Evolutionary conservation across 78 protist species (phyloP).

Genomic region (Dictyostelium firmibasis): DNA sequence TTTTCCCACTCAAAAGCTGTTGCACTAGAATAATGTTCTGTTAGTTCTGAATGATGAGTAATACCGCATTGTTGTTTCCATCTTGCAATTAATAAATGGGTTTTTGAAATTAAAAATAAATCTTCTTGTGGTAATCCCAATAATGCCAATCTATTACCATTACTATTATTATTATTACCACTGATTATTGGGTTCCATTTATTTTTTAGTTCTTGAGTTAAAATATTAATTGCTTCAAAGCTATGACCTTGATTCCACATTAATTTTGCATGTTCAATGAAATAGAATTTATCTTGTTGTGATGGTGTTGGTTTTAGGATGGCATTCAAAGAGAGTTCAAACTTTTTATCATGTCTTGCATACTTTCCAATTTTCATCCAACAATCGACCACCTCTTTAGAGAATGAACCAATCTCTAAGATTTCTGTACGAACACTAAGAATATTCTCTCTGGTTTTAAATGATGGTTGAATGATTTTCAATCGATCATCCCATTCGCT

Average conservation of each 20-base stretch:
- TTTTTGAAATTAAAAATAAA: neutral
- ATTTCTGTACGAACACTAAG: constrained; percentile 57
- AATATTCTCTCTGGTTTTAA: constrained; percentile 70
- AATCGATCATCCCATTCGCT: constrained; percentile 61
- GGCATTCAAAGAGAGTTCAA: constrained; percentile 54
- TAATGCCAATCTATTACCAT: neutral
- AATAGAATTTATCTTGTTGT: neutral
- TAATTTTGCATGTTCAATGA: constrained; percentile 52
- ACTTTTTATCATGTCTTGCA: constrained; percentile 33
- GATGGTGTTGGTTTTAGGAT: constrained; percentile 8
- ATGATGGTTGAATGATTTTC: constrained; percentile 54
- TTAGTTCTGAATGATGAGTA: constrained; percentile 16
- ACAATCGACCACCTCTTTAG: neutral
- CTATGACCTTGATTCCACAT: neutral
- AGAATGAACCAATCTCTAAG: constrained; percentile 5
- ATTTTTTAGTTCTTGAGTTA: neutral
- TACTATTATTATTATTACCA: too few relatives aligned
- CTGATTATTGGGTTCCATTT: neutral
- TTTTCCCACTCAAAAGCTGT: constrained; percentile 77
- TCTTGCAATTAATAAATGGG: neutral
- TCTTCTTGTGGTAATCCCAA: neutral
- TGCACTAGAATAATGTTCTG: constrained; percentile 1
- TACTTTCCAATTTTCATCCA: constrained; percentile 51
- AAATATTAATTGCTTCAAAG: constrained; percentile 40
- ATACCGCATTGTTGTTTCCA: constrained; percentile 60